Evolutionary conservation across 441 rosid genomes (phyloP).

Genomic region (Aquilaria agallochum): DNA sequence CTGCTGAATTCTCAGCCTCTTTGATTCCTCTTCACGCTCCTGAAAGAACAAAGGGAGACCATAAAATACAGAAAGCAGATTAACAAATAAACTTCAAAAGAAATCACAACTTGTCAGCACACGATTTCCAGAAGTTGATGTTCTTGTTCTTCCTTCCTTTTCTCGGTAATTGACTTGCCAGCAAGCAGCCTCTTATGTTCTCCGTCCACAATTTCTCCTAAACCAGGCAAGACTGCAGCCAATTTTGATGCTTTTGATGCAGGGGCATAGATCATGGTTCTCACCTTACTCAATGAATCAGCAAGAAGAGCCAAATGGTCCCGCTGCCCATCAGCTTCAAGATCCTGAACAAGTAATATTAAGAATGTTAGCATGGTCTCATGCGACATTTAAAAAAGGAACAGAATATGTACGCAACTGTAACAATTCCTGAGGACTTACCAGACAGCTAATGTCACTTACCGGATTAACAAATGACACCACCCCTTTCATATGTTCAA

Average conservation of each 20-base stretch:
- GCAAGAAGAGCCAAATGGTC: constrained; percentile 74
- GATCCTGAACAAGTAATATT: constrained; percentile 45
- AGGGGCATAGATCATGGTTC: constrained; percentile 71
- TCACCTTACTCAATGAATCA: constrained; percentile 73
- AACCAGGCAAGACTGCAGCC: constrained; percentile 61
- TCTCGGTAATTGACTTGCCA: constrained; percentile 88
- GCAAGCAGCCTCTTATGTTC: constrained; percentile 97
- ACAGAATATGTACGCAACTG: neutral
- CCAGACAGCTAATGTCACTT: constrained; percentile 13
- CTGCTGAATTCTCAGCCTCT: constrained; percentile 74
- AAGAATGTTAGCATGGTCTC: neutral
- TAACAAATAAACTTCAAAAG: neutral
- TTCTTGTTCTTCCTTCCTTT: constrained; percentile 97
- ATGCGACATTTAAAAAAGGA: neutral
- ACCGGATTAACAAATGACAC: constrained; percentile 71
- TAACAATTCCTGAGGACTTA: neutral
- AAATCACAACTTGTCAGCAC: constrained; percentile 9
- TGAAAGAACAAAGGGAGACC: constrained; percentile 15
- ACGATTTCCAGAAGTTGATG: constrained; percentile 94
- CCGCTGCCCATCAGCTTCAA: constrained; percentile 80
- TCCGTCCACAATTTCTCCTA: constrained; percentile 81
- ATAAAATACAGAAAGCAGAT: neutral
- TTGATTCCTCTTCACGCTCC: constrained; percentile 96
- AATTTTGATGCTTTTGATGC: constrained; percentile 68
- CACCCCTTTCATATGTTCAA: constrained; percentile 29